Evolutionary conservation across 352 stramenopile genomes (phyloP).

Genomic region (Pythium plurisporium): DNA sequence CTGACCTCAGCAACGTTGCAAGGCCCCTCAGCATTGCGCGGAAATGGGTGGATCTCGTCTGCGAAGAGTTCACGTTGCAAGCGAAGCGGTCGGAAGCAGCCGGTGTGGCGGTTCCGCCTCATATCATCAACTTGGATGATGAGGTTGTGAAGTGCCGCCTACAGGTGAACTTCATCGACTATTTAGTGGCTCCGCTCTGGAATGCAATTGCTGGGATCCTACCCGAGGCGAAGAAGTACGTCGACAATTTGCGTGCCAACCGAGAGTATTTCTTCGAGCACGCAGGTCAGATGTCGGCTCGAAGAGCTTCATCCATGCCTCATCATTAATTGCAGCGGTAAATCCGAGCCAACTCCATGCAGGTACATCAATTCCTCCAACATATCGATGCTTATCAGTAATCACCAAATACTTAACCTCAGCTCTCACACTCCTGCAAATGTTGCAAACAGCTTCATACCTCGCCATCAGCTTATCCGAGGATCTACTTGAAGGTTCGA

Average conservation of each 20-base stretch:
- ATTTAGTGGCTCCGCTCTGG: constrained; percentile 74
- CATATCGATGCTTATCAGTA: too few species aligned
- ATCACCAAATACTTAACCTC: too few species aligned
- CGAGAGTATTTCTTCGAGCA: constrained; percentile 72
- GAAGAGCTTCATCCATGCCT: constrained; percentile 25
- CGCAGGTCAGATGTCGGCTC: constrained; percentile 40
- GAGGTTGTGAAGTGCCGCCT: constrained; percentile 52
- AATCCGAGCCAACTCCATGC: background rate
- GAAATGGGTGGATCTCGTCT: constrained; percentile 72
- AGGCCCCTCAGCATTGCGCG: constrained; percentile 38
- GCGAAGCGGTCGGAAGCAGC: constrained; percentile 47
- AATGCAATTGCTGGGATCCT: constrained; percentile 54
- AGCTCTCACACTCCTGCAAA: too few species aligned
- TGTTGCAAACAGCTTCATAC: too few species aligned
- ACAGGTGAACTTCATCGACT: constrained; percentile 86
- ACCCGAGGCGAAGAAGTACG: constrained; percentile 38
- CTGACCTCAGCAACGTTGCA: constrained; percentile 65
- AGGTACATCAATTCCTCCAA: too few species aligned
- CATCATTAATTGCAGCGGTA: constrained; percentile 9
- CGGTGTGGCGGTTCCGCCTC: constrained; percentile 58
- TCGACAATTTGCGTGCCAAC: constrained; percentile 50
- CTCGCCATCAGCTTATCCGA: too few species aligned
- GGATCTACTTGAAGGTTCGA: too few species aligned
- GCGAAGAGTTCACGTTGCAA: constrained; percentile 77
- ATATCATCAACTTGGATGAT: constrained; percentile 76